A percentile compares a stretch with the other conserved stretches of the same genome.
These are phyloP conservation scores for Beta corolliflora DNA, from an alignment of 179 eudicot genomes.

Conservation along the genomic window DNA sequence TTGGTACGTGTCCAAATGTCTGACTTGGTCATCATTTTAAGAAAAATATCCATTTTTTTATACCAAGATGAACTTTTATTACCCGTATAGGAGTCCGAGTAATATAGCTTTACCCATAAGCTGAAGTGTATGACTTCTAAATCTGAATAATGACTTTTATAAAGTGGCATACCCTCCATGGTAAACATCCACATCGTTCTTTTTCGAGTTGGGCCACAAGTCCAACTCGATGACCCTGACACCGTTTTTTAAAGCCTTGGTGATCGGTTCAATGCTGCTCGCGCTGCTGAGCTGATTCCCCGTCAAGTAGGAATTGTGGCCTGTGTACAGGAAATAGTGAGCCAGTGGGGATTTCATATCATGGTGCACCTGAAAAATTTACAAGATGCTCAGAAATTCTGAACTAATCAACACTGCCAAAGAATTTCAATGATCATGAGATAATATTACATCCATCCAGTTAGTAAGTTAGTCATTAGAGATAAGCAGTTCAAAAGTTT, in stretches of 20 bases:
- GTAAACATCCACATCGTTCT: constrained; percentile 56
- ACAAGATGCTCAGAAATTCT: constrained; percentile 9
- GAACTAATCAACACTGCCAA: background rate
- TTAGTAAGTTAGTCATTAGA: no score
- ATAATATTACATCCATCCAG: no score
- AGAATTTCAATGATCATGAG: background rate
- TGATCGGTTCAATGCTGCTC: constrained; percentile 70
- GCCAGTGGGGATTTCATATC: constrained; percentile 85
- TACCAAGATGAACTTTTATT: no score
- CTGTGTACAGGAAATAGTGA: constrained; percentile 75
- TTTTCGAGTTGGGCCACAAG: constrained; percentile 70
- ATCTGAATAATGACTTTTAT: background rate
- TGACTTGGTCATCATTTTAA: no score
- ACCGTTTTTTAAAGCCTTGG: constrained; percentile 62
- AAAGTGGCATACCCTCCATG: constrained; percentile 73
- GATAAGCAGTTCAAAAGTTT: no score
- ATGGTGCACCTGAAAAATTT: constrained; percentile 67
- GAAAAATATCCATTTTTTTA: no score
- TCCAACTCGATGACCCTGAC: constrained; percentile 88
- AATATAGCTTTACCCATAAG: background rate
- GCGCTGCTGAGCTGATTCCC: constrained; percentile 84
- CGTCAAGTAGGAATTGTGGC: constrained; percentile 90
- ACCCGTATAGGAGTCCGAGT: no score
- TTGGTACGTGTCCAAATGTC: no score
- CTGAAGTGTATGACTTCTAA: background rate